Base-by-base conservation (phyloP, 805 yeast genomes). In the Lipomyces kockii region DNA sequence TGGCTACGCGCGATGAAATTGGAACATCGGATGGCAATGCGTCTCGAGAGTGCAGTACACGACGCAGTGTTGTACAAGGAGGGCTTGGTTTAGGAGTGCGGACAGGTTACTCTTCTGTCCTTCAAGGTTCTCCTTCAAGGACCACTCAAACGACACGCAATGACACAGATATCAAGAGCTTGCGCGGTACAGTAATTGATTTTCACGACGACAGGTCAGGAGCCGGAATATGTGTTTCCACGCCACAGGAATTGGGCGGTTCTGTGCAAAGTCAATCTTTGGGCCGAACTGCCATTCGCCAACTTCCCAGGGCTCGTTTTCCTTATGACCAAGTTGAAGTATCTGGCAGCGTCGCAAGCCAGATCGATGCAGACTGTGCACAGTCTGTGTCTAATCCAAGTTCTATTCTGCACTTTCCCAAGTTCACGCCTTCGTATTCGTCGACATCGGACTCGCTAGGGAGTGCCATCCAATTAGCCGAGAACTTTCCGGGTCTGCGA, bases 91-190 rank as follows among this genome's bases (percentile, higher is more conserved):
- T 52, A 29, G 29, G 34, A 25, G 34, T 22, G 34, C 55, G 34
- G n/a, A 25, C 17, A 17, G 22, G n/a, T 22, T 25, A n/a, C 34
- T 22, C 12, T 7, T 52, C 55, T 9, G 27, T 39, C 37, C 57
- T 66, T 14, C 66, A 60, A 17, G 32, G n/a, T 2, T 62, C 66
- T 3, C 66, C 66, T 4, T 55, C 62, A 32, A 49, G 64, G 3
- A 51, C 17, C 9, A 52, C 53, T 55, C 55, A 25, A 8, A 25
- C 69, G 1, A 46, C 54, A 11, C 46, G 20, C 29, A 53, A 39
- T 52, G 65, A 54, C 25, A 37, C 52, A 25, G 69, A 59, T 27
- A 51, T 60, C n/a, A 59, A 60, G 32, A 63, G 66, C 39, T 22
- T 63, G 57, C 64, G 35, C 8, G 64, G 60, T 22, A 7, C 27